Conservation (phyloP, 345 rosid genomes). For the Acer yangbiense region DNA sequence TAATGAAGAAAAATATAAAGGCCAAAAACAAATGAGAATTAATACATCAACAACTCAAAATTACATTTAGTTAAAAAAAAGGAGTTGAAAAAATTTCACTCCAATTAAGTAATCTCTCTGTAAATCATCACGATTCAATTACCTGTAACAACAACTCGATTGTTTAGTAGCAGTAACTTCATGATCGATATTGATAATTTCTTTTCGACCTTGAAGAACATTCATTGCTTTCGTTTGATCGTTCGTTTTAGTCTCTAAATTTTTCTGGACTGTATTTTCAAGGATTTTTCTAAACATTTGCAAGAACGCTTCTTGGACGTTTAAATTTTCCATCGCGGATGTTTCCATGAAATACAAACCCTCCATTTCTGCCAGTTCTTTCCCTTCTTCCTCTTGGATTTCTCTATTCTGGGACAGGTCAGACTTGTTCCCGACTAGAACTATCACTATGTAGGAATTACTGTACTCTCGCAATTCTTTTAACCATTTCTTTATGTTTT, state of each 20-base stretch:
- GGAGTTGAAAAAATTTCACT: not conserved
- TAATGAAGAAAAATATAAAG: too few species aligned
- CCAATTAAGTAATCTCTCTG: not conserved
- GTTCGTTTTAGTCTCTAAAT: slow-evolving; percentile 47
- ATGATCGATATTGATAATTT: slow-evolving; percentile 44
- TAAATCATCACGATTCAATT: slow-evolving; percentile 9
- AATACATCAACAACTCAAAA: too few species aligned
- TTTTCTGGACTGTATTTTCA: slow-evolving; percentile 47
- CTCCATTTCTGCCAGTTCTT: slow-evolving; percentile 56
- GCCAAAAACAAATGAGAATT: too few species aligned
- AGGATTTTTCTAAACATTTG: slow-evolving; percentile 64
- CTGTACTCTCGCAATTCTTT: slow-evolving; percentile 62
- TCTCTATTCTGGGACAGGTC: slow-evolving; percentile 55
- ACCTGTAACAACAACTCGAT: slow-evolving; percentile 51
- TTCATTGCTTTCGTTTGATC: slow-evolving; percentile 22
- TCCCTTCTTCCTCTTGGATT: slow-evolving; percentile 63
- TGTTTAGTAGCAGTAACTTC: slow-evolving; percentile 79
- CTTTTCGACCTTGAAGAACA: slow-evolving; percentile 51
- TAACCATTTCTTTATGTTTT: slow-evolving; percentile 65
- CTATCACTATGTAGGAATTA: slow-evolving; percentile 54
- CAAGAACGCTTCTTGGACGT: slow-evolving; percentile 73
- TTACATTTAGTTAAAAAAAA: too few species aligned
- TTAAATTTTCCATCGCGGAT: slow-evolving; percentile 70
- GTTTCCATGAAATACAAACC: slow-evolving; percentile 75
- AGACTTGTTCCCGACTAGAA: slow-evolving; percentile 75